These are phyloP conservation scores for Scleroderma citrinum DNA, from an alignment of 768 basidiomycete species.

Conservation along the genomic window DNA sequence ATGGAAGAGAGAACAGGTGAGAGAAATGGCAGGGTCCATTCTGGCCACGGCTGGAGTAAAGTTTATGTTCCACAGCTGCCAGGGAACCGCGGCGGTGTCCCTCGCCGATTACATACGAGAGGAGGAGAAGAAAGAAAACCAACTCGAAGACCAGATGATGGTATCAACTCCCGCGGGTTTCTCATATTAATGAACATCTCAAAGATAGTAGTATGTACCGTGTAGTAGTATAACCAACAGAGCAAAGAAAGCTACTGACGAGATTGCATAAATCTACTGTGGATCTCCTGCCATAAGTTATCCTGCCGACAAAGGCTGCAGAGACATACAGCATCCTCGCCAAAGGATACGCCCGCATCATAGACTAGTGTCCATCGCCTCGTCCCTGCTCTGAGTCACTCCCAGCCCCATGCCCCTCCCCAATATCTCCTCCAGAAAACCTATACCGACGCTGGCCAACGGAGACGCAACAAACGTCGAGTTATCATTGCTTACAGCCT, in stretches of 20 bases:
- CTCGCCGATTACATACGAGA: constrained; percentile 21
- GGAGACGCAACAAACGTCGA: constrained; percentile 55
- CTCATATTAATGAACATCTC: no score
- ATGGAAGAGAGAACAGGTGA: constrained; percentile 8
- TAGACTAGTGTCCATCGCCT: constrained; percentile 36
- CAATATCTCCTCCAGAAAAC: constrained; percentile 64
- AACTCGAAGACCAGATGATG: not conserved
- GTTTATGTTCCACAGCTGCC: not conserved
- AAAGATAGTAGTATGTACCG: no score
- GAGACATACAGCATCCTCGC: no score
- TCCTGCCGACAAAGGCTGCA: no score
- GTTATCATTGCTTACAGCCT: constrained; percentile 29
- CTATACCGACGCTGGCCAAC: constrained; percentile 51
- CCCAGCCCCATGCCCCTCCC: constrained; percentile 16
- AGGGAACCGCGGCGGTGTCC: not conserved
- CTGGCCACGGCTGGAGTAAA: constrained; percentile 13
- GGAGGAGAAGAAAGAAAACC: not conserved
- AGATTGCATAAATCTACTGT: no score
- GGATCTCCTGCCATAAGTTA: no score
- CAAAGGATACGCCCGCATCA: no score
- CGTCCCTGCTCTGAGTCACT: constrained; percentile 12
- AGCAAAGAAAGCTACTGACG: no score
- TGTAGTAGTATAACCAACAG: no score
- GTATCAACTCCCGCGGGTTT: no score
- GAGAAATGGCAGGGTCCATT: constrained; percentile 31